Evolutionary conservation across 106 monocot genomes (phyloP), one percentile per base, ranked within the genome.

Genomic region (Agapanthus africanus): DNA sequence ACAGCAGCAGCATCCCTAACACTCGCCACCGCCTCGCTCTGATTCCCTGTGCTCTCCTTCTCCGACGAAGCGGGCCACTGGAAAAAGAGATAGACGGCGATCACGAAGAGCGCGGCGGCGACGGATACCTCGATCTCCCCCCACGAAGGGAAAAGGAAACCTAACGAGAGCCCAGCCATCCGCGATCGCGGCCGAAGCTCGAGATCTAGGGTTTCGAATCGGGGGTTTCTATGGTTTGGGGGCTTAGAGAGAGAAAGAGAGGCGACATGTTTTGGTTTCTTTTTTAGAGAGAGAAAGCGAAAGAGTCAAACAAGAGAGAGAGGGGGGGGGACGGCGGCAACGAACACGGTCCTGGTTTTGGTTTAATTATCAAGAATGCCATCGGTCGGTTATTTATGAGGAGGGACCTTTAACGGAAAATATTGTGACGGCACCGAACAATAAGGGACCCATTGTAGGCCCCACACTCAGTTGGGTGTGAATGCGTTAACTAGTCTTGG

Each of bases 101-200:
- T 76, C 54, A 82, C 76, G 68, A 91, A 67, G 21, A 87, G 26
- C 25, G 87, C 84, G 28, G 75, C 84, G 28, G 80, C 78, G 50
- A 77, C 61, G 34, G 87, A 66, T 65, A 87, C 78, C 78, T 91
- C 80, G 70, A 91, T 76, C 73, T 91, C 91, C 91, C 87, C 85
- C 78, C 65, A 73, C 25, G 91, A 78, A 47, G 91, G 91, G 28
- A 91, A 34, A 63, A 91, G 75, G 54, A 78, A 40, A 15, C 66
- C 69, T 4, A 78, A 14, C 23, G 79, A 76, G 76, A 73, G 32
- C 59, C 66, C 82, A 72, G 63, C 73, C 87, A 83, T 83, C 6
- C 23, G 26, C 2, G 54, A 27, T 2, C 1, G 4, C 25, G 26
- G 27, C 18, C 49, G 10, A 49, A 16, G 49, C 10, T 3, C 10